Conservation (phyloP, 148 eudicot species). For the Rhododendron williamsianum region DNA sequence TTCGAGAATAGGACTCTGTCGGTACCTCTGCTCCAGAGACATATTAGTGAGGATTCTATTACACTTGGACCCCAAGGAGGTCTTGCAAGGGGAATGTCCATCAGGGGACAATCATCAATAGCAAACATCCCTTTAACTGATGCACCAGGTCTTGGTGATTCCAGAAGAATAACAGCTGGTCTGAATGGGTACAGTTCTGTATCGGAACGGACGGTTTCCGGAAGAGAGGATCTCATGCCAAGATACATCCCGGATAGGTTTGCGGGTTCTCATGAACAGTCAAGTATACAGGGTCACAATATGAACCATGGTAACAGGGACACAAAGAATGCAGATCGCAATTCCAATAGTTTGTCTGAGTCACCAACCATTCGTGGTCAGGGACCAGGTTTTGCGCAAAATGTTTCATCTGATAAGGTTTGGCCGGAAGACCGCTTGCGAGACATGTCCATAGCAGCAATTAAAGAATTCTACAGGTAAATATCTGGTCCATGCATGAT, state of each 20-base stretch:
- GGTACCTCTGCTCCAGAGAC: slow-evolving; percentile 55
- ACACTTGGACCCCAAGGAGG: slow-evolving; percentile 94
- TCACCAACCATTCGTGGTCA: slow-evolving; percentile 27
- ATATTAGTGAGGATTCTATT: slow-evolving; percentile 55
- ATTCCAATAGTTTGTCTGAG: slow-evolving; percentile 32
- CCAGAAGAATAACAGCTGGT: slow-evolving; percentile 43
- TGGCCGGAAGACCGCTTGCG: slow-evolving; percentile 62
- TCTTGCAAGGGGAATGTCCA: slow-evolving; percentile 80
- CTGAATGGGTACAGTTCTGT: slow-evolving; percentile 47
- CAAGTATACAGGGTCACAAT: slow-evolving; percentile 33
- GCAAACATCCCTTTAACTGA: slow-evolving; percentile 32
- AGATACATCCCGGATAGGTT: slow-evolving; percentile 40
- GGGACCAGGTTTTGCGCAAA: slow-evolving; percentile 23
- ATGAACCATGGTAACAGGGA: slow-evolving; percentile 38
- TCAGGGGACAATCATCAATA: slow-evolving; percentile 52
- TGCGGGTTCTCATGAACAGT: slow-evolving; percentile 37
- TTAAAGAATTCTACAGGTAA: slow-evolving; percentile 82
- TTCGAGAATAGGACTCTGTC: slow-evolving; percentile 51
- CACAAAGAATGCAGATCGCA: slow-evolving; percentile 32
- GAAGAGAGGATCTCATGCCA: slow-evolving; percentile 38
- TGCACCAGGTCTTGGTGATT: slow-evolving; percentile 33
- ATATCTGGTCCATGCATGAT: not conserved
- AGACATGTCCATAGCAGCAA: slow-evolving; percentile 58
- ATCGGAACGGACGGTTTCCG: slow-evolving; percentile 36
- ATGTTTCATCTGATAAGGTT: slow-evolving; percentile 34